Evolutionary conservation across 2,329 filamentous ascomycete species (phyloP), one percentile per base, ranked within the genome.

Genomic region (Madurella fahalii): DNA sequence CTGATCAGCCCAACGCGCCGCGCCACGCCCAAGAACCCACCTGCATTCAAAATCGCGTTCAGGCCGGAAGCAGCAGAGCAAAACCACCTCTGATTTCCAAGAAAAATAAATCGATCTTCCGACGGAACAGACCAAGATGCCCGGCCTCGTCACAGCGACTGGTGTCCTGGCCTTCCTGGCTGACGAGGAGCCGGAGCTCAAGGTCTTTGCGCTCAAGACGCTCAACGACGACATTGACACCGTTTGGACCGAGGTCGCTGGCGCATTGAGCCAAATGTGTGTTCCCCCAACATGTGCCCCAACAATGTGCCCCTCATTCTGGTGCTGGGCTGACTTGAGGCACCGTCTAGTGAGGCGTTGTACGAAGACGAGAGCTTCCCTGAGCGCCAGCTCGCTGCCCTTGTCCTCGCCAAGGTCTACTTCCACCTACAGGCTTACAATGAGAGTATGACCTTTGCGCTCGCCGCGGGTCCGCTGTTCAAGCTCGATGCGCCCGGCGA

Each of bases 371-470:
- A 96, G 67, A 82, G 83, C 57, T 99, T 99, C 68, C 89, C 92
- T 47, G 89, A 99, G 72, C 90, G 93, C 67, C 89, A 94, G 71
- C 86, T 99, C 53, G 94, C 94, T 52, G 94, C 94, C 51, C 81
- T 99, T 47, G 91, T 99, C 52, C 88, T 95, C 42, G 89, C 94
- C 64, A 99, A 99, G 80, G 91, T 97, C 63, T 99, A 97, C 77
- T 99, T 97, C 70, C 94, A 99, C 70, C 85, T 99, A 50, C 91
- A 96, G 74, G 94, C 94, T 71, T 99, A 99, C 78, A 94, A 96
- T 70, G 94, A 99, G 77, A 96, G 93, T 74, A 97, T 99, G 93
- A 89, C 90, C 50, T 97, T 99, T 73, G 94, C 94, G 60, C 83
- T 99, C 44, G 92, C 91, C 56, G 92, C 94, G 20, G 94, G 94